Conservation (phyloP, 2,329 filamentous ascomycete genomes). For the Alternaria triticimaculans region DNA sequence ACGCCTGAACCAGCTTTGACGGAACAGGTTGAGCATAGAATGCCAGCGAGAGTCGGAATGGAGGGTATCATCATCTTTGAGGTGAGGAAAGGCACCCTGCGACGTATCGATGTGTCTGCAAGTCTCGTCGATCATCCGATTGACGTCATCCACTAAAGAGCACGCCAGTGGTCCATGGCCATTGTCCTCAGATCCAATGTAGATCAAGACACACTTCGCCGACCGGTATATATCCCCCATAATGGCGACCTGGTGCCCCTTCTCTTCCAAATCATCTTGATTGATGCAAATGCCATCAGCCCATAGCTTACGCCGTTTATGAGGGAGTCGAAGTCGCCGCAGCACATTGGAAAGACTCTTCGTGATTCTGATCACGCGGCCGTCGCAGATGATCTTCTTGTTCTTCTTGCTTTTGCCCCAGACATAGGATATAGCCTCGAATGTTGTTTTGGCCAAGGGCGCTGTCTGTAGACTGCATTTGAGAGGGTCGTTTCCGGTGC, state of each 20-base stretch:
- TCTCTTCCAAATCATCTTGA: slow-evolving; percentile 20
- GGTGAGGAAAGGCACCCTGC: background rate
- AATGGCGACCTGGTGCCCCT: slow-evolving; percentile 16
- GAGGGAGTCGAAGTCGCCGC: slow-evolving; percentile 1
- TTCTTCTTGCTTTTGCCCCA: slow-evolving; percentile 15
- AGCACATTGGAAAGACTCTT: slow-evolving; percentile 14
- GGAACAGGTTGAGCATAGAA: background rate
- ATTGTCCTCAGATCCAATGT: slow-evolving; percentile 5
- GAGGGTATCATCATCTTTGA: background rate
- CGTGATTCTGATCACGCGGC: slow-evolving; percentile 3
- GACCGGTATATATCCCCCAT: slow-evolving; percentile 20
- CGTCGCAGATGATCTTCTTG: slow-evolving; percentile 11
- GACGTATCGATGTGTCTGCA: background rate
- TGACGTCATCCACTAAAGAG: slow-evolving; percentile 12
- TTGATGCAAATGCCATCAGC: slow-evolving; percentile 24
- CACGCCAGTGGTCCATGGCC: slow-evolving; percentile 4
- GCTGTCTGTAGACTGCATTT: slow-evolving; percentile 13
- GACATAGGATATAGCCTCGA: slow-evolving; percentile 21
- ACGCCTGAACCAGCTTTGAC: slow-evolving; percentile 10
- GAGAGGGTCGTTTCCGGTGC: slow-evolving; percentile 2
- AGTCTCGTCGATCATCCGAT: slow-evolving; percentile 1
- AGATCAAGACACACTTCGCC: slow-evolving; percentile 16
- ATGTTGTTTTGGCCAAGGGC: slow-evolving; percentile 1
- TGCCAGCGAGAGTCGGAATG: slow-evolving; percentile 1
- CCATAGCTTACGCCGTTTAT: slow-evolving; percentile 14